Conservation (phyloP, 768 basidiomycete species). For the Kwoniella sp. region DNA sequence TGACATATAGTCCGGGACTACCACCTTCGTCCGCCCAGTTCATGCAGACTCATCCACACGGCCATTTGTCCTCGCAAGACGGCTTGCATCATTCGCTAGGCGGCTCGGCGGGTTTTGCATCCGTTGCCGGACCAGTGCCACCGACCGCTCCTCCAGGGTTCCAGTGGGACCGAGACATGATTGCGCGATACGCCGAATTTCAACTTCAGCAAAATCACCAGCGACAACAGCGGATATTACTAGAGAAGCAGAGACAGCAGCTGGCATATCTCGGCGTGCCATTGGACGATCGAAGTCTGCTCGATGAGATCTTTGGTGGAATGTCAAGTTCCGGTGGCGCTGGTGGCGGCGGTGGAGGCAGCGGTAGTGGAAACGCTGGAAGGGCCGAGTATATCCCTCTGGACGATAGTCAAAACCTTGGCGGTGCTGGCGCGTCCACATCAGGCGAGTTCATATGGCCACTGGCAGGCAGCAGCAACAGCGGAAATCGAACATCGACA, state of each 20-base stretch:
- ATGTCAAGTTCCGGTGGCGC: background rate
- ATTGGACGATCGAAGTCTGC: conserved; percentile 36
- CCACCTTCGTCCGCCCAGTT: background rate
- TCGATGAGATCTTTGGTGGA: conserved; percentile 49
- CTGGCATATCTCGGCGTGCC: conserved; percentile 46
- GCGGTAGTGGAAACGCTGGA: background rate
- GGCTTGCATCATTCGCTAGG: background rate
- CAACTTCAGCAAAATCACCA: conserved; percentile 53
- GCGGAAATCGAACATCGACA: background rate
- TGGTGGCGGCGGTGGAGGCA: background rate
- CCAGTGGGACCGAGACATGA: conserved; percentile 24
- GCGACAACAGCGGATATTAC: conserved; percentile 41
- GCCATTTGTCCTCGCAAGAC: background rate
- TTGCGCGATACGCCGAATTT: conserved; percentile 50
- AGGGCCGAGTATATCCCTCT: background rate
- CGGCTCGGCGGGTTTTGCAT: background rate
- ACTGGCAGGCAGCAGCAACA: background rate
- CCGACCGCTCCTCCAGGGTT: background rate
- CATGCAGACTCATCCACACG: background rate
- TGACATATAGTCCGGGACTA: background rate
- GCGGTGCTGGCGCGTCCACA: background rate
- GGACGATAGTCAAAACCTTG: background rate
- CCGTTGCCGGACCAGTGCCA: background rate
- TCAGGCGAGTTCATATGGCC: conserved; percentile 11
- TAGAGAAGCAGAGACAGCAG: conserved; percentile 47